Evolutionary conservation across 768 basidiomycete genomes (phyloP), one percentile per base, ranked within the genome.

Genomic region (Obba rivulosa): DNA sequence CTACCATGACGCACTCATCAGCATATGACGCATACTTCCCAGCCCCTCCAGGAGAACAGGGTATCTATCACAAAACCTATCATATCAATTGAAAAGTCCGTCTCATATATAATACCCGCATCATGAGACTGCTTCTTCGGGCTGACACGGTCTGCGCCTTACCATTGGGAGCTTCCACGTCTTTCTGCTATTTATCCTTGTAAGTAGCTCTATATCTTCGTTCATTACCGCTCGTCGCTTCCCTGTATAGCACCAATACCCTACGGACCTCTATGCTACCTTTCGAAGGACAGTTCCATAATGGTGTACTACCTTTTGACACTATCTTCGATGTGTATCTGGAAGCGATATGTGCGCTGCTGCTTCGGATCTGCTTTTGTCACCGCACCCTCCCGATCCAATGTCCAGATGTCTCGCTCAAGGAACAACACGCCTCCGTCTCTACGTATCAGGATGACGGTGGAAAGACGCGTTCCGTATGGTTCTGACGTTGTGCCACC

Each of bases 381-480:
- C n/a, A 46, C 51, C 31, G 44, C 60, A 18, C 72, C 80, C 23
- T 75, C 66, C 4, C 55, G 42, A 36, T 54, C 65, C 45, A 78
- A 57, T 45, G 59, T 62, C 83, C 83, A 90, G 22, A 79, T 69
- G 58, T 91, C 87, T 40, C 85, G 69, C 63, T 92, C 89, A 39
- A 85, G 69, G 57, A 88, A 90, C 16, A 79, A 48, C 8, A 77
- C 86, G 38, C 73, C 64, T 22, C 86, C 83, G 44, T 72, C 71
- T 51, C 74, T 76, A 48, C 72, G 71, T 17, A 92, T 69, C 48
- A 92, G 74, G 43, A 92, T 60, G 35, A 87, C 78, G 3, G 85
- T 89, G 37, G 88, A 78, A 45, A 86, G 63, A 14, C 88, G 82
- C 28, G 89, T 92, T 38, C 77, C 88, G 58, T 87, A 88, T 51